phyloP scores from a whole-genome alignment of 306 rosid genomes.

The Prosopis cineraria region DNA sequence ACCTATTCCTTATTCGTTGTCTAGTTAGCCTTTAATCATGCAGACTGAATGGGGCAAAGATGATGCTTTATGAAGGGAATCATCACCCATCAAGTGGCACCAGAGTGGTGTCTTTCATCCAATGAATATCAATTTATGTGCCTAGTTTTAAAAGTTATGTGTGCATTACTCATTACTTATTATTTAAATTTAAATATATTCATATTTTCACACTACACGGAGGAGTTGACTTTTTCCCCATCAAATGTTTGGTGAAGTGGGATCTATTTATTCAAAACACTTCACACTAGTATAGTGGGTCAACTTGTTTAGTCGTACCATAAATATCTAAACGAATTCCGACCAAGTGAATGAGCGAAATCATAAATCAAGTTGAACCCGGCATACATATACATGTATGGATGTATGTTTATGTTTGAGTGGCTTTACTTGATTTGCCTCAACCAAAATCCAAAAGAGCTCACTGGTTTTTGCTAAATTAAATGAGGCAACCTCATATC shows the following conservation, averaged over 20 bases:
- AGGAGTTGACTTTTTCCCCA: background rate
- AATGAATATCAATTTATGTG: background rate
- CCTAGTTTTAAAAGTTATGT: background rate
- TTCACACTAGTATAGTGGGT: background rate
- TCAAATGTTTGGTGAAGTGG: background rate
- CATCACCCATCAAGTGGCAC: background rate
- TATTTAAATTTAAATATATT: background rate
- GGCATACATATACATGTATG: background rate
- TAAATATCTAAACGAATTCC: background rate
- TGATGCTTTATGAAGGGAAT: background rate
- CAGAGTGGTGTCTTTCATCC: constrained; percentile 3
- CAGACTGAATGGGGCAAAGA: background rate
- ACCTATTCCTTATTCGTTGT: no score
- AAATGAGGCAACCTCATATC: background rate
- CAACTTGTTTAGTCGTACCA: background rate
- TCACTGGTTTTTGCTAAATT: background rate
- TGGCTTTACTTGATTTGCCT: background rate
- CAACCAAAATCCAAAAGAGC: background rate
- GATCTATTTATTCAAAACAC: background rate
- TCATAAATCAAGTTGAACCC: background rate
- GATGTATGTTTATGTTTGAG: background rate
- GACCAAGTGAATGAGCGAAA: background rate
- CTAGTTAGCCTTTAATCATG: no score
- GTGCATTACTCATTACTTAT: background rate
- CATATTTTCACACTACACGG: background rate